Evolutionary conservation across 768 basidiomycete genomes (phyloP).

Genomic region (Strobilomyces echinocephalus): DNA sequence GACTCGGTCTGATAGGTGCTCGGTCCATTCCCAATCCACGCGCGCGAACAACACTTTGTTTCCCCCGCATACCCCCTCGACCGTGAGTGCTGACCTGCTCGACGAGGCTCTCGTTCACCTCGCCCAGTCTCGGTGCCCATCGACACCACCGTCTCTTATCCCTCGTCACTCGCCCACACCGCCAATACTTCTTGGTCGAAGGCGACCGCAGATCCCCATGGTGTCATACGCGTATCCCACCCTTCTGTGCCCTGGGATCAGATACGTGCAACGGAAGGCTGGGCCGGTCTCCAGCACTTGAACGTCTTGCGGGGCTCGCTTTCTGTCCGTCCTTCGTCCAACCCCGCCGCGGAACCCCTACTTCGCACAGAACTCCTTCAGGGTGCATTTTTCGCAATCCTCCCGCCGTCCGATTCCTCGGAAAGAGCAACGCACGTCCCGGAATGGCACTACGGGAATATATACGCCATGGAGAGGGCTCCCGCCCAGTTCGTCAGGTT

Average conservation of each 20-base stretch:
- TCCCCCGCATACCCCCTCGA: slow-evolving; percentile 72
- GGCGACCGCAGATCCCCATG: slow-evolving; percentile 37
- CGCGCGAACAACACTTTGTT: slow-evolving; percentile 78
- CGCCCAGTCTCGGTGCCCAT: slow-evolving; percentile 11
- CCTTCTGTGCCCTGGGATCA: slow-evolving; percentile 61
- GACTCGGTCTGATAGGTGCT: slow-evolving; percentile 47
- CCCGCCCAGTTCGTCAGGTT: slow-evolving; percentile 46
- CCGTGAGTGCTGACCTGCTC: slow-evolving; percentile 37
- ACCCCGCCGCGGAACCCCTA: slow-evolving; percentile 32
- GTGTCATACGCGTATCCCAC: slow-evolving; percentile 57
- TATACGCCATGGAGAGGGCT: slow-evolving; percentile 63
- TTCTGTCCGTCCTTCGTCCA: slow-evolving; percentile 47
- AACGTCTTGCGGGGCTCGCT: slow-evolving; percentile 62
- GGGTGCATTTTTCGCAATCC: slow-evolving; percentile 71
- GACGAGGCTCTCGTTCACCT: neutral
- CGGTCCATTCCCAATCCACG: slow-evolving; percentile 81
- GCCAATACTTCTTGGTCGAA: slow-evolving; percentile 56
- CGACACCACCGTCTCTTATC: slow-evolving; percentile 36
- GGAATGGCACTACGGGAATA: slow-evolving; percentile 80
- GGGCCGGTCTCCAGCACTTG: slow-evolving; percentile 84
- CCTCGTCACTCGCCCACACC: slow-evolving; percentile 45
- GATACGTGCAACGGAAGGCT: slow-evolving; percentile 74
- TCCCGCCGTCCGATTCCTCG: slow-evolving; percentile 40
- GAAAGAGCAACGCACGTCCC: slow-evolving; percentile 25
- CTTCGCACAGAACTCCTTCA: slow-evolving; percentile 60